These are phyloP conservation scores for Botrytis fragariae DNA, from an alignment of 2,329 filamentous ascomycete species.

Conservation along the genomic window DNA sequence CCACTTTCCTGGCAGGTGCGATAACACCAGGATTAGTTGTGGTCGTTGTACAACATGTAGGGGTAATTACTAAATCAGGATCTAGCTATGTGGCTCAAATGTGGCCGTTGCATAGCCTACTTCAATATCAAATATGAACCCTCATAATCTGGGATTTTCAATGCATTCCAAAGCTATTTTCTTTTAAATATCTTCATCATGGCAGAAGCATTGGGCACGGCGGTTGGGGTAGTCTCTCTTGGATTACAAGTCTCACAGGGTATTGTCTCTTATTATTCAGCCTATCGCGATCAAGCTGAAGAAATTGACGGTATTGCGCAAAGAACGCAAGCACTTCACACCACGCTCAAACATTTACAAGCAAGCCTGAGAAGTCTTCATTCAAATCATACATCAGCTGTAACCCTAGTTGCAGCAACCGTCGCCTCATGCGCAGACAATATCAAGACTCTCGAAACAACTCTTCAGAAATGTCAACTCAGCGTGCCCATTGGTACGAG, in stretches of 20 bases:
- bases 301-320: background rate
- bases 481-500: too few relatives aligned
- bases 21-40: too few relatives aligned
- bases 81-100: background rate
- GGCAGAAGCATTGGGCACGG: too few relatives aligned
- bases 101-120: background rate
- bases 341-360: background rate
- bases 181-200: too few relatives aligned
- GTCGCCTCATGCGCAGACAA: too few relatives aligned
- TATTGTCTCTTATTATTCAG: background rate
- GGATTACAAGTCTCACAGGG: too few relatives aligned
- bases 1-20: background rate
- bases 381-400: too few relatives aligned
- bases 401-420: too few relatives aligned
- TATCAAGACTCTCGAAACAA: too few relatives aligned
- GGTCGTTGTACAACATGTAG: background rate
- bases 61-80: background rate
- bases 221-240: too few relatives aligned
- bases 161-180: background rate
- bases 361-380: too few relatives aligned
- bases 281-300: background rate
- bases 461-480: too few relatives aligned
- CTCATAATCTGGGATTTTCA: background rate
- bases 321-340: background rate
- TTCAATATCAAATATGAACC: background rate